Conservation (phyloP, 305 asterid species). For the Solanum hybrid region DNA sequence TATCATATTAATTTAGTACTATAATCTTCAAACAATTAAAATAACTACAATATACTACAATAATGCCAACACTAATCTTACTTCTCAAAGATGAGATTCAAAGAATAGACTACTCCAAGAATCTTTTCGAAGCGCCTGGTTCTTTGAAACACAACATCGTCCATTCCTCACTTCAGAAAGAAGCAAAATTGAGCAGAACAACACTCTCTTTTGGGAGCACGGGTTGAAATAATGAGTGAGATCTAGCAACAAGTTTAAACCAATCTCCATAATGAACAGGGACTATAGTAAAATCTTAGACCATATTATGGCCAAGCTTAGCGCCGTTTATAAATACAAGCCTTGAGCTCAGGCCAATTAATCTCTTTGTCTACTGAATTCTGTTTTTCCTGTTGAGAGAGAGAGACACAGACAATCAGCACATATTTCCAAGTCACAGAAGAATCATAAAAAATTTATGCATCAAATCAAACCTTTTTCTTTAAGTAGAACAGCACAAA, state of each 20-base stretch:
- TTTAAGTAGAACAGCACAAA: constrained; percentile 57
- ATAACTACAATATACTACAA: not conserved
- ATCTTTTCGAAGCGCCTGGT: not conserved
- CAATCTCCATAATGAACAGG: not conserved
- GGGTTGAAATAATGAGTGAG: not conserved
- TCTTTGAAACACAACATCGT: not conserved
- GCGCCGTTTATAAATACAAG: constrained; percentile 91
- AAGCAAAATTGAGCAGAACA: not conserved
- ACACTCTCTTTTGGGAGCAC: not conserved
- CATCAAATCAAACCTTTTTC: constrained; percentile 54
- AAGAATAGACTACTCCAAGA: not conserved
- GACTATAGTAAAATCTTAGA: not conserved
- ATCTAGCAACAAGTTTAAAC: not conserved
- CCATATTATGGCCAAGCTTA: constrained; percentile 12
- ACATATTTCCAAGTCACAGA: not conserved
- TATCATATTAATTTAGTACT: not conserved
- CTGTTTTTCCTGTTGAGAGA: constrained; percentile 39
- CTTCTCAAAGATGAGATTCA: not conserved
- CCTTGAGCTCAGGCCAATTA: constrained; percentile 85
- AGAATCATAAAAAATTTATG: not conserved
- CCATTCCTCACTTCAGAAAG: not conserved
- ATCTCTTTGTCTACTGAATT: constrained; percentile 27
- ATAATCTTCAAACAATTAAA: not conserved
- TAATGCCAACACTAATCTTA: not conserved
- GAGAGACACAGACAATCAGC: not conserved